Percentiles rank a stretch among this genome's conserved stretches.
phyloP scores from a whole-genome alignment of 441 rosid species.

The Gossypium aridum region DNA sequence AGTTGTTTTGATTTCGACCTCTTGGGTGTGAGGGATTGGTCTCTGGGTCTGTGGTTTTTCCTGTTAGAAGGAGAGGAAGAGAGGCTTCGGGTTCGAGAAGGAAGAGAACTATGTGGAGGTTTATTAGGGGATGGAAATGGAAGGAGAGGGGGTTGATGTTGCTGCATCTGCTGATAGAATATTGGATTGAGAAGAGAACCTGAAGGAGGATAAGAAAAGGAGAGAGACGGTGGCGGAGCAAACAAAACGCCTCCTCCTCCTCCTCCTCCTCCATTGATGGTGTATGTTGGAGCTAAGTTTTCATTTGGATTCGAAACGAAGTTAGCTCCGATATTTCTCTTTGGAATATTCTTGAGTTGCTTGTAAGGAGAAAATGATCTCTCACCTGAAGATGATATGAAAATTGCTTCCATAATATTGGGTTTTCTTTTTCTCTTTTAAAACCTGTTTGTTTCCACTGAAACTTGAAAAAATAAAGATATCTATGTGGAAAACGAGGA shows the following conservation, averaged over 20 bases:
- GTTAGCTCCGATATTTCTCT: constrained; percentile 16
- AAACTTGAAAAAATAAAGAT: not conserved
- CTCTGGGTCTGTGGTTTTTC: constrained; percentile 25
- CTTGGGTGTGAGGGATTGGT: constrained; percentile 31
- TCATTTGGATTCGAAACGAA: constrained; percentile 31
- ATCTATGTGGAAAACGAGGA: not conserved
- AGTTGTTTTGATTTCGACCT: constrained; percentile 31
- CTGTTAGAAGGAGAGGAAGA: constrained; percentile 19
- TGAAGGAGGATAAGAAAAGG: constrained; percentile 26
- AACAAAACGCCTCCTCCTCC: constrained; percentile 24
- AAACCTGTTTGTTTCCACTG: no score
- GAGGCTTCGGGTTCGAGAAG: constrained; percentile 26
- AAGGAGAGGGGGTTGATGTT: constrained; percentile 64
- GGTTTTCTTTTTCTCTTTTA: not conserved
- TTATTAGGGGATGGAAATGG: constrained; percentile 49
- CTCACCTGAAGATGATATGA: constrained; percentile 26
- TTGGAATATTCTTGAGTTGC: constrained; percentile 36
- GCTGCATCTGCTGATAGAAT: constrained; percentile 9
- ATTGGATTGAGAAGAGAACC: not conserved
- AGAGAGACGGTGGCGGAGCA: constrained; percentile 27
- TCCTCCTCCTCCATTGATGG: constrained; percentile 20
- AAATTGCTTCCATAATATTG: constrained; percentile 42
- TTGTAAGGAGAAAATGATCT: constrained; percentile 38
- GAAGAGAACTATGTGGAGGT: constrained; percentile 27
- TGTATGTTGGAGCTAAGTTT: constrained; percentile 28